Conservation (phyloP, 2,329 filamentous ascomycete species). For the Aureobasidium sp. region DNA sequence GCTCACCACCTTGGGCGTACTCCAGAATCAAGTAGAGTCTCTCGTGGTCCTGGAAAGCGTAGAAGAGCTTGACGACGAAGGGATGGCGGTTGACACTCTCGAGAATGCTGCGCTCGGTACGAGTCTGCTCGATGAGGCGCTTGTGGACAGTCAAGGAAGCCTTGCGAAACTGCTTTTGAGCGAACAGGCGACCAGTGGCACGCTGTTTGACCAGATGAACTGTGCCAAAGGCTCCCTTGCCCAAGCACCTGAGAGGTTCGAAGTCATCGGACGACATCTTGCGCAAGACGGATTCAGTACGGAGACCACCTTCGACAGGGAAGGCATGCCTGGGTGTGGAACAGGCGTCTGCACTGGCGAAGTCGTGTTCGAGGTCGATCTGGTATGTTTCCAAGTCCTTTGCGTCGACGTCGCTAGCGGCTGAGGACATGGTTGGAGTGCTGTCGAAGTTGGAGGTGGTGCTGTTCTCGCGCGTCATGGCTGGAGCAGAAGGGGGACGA, state of each 20-base stretch:
- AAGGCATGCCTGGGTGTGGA: constrained; percentile 26
- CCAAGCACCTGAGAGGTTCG: constrained; percentile 80
- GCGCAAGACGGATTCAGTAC: constrained; percentile 43
- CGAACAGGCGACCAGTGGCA: constrained; percentile 78
- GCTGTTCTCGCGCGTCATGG: constrained; percentile 30
- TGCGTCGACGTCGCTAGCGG: constrained; percentile 55
- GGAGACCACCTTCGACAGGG: constrained; percentile 48
- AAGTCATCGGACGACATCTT: constrained; percentile 95
- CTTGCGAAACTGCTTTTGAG: constrained; percentile 98
- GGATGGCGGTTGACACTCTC: constrained; percentile 95
- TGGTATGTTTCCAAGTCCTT: constrained; percentile 79
- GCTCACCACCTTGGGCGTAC: constrained; percentile 92
- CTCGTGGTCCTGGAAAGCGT: constrained; percentile 96
- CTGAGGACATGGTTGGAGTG: constrained; percentile 42
- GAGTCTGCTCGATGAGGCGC: constrained; percentile 92
- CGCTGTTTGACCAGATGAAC: constrained; percentile 89
- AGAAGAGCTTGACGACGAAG: constrained; percentile 98
- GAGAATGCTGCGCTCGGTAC: constrained; percentile 88
- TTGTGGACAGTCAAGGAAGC: constrained; percentile 92
- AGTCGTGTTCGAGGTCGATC: constrained; percentile 75
- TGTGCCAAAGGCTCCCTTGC: constrained; percentile 93
- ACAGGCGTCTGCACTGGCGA: constrained; percentile 56
- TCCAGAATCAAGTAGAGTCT: constrained; percentile 96
- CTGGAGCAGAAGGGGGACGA: constrained; percentile 45
- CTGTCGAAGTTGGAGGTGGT: constrained; percentile 31